These are phyloP conservation scores for Cardamine resedifolia DNA, from an alignment of 345 rosid species.

Conservation along the genomic window DNA sequence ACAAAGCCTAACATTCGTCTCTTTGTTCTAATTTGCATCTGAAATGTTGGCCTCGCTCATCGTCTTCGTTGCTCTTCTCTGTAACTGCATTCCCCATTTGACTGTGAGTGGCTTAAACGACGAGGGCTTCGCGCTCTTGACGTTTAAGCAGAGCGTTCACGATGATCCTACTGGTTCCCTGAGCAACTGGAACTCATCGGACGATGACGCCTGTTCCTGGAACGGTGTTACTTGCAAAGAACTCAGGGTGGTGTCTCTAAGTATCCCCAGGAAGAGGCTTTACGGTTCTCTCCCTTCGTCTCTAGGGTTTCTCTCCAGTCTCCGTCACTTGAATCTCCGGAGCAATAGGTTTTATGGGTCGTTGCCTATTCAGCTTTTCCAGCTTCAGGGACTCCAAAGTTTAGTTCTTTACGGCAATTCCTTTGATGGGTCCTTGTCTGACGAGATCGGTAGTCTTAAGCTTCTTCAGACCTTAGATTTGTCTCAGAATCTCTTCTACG, in stretches of 20 bases:
- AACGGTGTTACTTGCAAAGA: constrained; percentile 92
- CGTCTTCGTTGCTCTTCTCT: constrained; percentile 39
- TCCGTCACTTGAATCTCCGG: constrained; percentile 86
- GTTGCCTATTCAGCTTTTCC: constrained; percentile 69
- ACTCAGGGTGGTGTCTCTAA: constrained; percentile 67
- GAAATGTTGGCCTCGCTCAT: constrained; percentile 43
- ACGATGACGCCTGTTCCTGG: constrained; percentile 78
- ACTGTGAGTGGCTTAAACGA: constrained; percentile 43
- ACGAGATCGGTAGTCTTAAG: constrained; percentile 65
- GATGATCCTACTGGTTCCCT: constrained; percentile 81
- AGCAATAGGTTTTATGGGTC: constrained; percentile 67
- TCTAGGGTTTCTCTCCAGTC: constrained; percentile 74
- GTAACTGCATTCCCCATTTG: constrained; percentile 31
- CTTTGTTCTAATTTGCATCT: constrained; percentile 11
- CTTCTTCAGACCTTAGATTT: constrained; percentile 82
- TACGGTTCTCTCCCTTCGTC: constrained; percentile 75
- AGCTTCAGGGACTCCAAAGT: constrained; percentile 81
- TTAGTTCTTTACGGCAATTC: constrained; percentile 91
- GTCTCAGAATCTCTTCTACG: constrained; percentile 79
- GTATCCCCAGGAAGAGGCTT: constrained; percentile 84
- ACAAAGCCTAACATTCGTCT: constrained; percentile 24
- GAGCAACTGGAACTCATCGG: constrained; percentile 78
- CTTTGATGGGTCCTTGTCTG: constrained; percentile 70
- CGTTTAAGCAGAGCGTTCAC: constrained; percentile 62
- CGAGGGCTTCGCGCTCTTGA: constrained; percentile 78